Evolutionary conservation across 768 basidiomycete species (phyloP).

Genomic region (Suillus sp.): DNA sequence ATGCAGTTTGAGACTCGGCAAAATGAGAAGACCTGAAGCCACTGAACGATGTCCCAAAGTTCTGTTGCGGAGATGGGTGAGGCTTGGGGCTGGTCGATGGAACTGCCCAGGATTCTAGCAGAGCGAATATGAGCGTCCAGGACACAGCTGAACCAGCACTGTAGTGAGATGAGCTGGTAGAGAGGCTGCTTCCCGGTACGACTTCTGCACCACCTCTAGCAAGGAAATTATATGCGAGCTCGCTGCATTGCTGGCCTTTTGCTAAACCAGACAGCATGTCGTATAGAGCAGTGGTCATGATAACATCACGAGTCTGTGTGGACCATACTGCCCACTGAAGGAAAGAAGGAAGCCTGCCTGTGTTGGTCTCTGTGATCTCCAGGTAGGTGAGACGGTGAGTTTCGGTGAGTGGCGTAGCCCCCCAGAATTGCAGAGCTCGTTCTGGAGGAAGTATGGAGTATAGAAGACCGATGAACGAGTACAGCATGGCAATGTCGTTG

Average conservation of each 20-base stretch:
- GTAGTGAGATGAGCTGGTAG: conserved; percentile 45
- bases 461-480: conserved; percentile 79
- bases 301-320: conserved; percentile 69
- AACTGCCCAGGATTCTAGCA: conserved; percentile 74
- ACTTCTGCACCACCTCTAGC: conserved; percentile 74
- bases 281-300: conserved; percentile 78
- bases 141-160: conserved; percentile 62
- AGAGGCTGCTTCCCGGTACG: conserved; percentile 57
- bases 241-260: conserved; percentile 82
- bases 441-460: conserved; percentile 76
- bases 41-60: conserved; percentile 34
- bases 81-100: conserved; percentile 50
- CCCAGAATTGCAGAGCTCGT: conserved; percentile 86
- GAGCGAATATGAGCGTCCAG: conserved; percentile 75
- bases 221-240: conserved; percentile 88
- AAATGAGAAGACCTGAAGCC: conserved; percentile 31
- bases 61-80: conserved; percentile 46
- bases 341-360: conserved; percentile 70
- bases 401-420: conserved; percentile 53
- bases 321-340: conserved; percentile 92
- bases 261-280: conserved; percentile 88
- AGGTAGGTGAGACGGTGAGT: conserved; percentile 49
- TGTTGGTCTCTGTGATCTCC: conserved; percentile 60
- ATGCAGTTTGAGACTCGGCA: conserved; percentile 29
- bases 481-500: conserved; percentile 84